A percentile compares a stretch with the other conserved stretches of the same genome.
Evolutionary conservation across 1,139 yeast species (phyloP).

Genomic region (Hemisphaericaspora subhashii): DNA sequence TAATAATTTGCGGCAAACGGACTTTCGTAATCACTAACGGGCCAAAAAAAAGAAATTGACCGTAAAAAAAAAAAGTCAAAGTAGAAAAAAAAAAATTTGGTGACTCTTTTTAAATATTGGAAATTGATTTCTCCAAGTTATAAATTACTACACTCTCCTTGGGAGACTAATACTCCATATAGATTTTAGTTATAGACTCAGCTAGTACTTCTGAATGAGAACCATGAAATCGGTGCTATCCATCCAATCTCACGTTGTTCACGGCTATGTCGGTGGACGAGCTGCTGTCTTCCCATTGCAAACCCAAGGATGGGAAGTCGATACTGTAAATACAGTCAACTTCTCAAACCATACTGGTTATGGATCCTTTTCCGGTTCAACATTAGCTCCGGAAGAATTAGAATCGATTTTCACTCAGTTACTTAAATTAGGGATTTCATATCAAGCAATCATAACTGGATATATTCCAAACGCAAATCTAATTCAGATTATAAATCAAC

Average conservation of each 20-base stretch:
- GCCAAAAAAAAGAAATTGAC: no score
- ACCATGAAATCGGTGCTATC: constrained; percentile 28
- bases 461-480: constrained; percentile 37
- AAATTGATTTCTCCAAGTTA: no score
- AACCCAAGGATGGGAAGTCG: constrained; percentile 47
- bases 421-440: constrained; percentile 15
- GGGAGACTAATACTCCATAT: no score
- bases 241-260: constrained; percentile 46
- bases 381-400: constrained; percentile 13
- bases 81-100: no score
- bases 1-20: no score
- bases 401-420: constrained; percentile 13
- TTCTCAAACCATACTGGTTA: constrained; percentile 50
- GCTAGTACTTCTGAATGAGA: neutral
- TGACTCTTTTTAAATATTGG: no score
- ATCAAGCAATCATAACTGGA: constrained; percentile 35
- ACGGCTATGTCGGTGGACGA: constrained; percentile 48
- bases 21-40: no score
- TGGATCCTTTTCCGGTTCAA: constrained; percentile 36
- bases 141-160: neutral
- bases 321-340: constrained; percentile 41
- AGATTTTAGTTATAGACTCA: neutral
- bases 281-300: constrained; percentile 47
- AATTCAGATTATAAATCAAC: constrained; percentile 20
- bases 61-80: no score